Evolutionary conservation across 139 green algal species (phyloP).

Genomic region (Penium margaritaceum): DNA sequence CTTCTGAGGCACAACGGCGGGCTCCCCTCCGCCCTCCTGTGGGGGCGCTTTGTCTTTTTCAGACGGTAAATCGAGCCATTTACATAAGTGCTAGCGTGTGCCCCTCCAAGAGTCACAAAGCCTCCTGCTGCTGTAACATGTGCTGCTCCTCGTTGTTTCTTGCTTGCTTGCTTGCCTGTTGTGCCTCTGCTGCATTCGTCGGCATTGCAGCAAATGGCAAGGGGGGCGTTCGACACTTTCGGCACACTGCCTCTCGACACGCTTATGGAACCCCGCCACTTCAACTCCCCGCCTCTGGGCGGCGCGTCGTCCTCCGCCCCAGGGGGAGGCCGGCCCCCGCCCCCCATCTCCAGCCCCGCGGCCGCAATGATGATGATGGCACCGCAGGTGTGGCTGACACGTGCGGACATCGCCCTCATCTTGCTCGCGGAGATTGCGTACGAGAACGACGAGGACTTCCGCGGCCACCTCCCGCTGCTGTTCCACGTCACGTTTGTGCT

Average conservation of each 20-base stretch:
- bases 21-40: too few relatives aligned
- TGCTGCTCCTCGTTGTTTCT: too few relatives aligned
- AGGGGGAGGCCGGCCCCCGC: too few relatives aligned
- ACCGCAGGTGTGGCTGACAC: slow-evolving; percentile 45
- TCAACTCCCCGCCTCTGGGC: not conserved
- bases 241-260: not conserved
- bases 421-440: slow-evolving; percentile 78
- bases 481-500: slow-evolving; percentile 58
- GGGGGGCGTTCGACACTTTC: not conserved
- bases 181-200: too few relatives aligned
- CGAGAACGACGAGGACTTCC: slow-evolving; percentile 80
- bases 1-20: too few relatives aligned
- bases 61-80: too few relatives aligned
- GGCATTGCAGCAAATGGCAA: too few relatives aligned
- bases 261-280: not conserved
- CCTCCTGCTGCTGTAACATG: too few relatives aligned
- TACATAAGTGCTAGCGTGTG: too few relatives aligned
- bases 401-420: slow-evolving; percentile 80
- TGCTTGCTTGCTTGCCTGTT: too few relatives aligned
- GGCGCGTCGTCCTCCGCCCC: not conserved
- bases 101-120: too few relatives aligned
- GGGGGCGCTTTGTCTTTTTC: too few relatives aligned
- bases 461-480: slow-evolving; percentile 69
- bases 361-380: slow-evolving; percentile 7
- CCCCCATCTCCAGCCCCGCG: not conserved